Conservation (phyloP, 2,329 filamentous ascomycete species). For the Acrocalymma vagum region DNA sequence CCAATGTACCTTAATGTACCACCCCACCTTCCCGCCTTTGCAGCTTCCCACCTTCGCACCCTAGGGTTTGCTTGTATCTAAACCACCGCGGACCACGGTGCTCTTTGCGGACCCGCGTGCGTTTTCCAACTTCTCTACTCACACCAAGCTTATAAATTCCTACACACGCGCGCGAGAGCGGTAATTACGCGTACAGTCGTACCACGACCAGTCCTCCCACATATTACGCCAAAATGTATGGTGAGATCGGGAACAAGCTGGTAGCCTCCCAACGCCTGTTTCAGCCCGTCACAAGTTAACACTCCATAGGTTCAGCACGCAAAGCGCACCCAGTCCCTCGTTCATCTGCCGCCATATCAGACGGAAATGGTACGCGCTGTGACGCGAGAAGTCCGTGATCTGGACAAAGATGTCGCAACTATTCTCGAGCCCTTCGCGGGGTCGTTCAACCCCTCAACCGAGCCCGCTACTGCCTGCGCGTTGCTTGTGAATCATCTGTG, state of each 20-base stretch:
- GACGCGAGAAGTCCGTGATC: slow-evolving; percentile 89
- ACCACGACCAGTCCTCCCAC: slow-evolving; percentile 1
- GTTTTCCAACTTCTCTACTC: no score
- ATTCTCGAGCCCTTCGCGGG: slow-evolving; percentile 85
- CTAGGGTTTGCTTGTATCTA: no score
- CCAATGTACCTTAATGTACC: no score
- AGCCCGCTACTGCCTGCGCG: slow-evolving; percentile 86
- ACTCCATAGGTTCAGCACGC: slow-evolving; percentile 83
- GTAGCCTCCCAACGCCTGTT: slow-evolving; percentile 55
- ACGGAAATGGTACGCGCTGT: slow-evolving; percentile 88
- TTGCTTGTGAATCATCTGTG: slow-evolving; percentile 92
- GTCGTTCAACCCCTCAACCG: slow-evolving; percentile 82
- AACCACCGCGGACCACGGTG: no score
- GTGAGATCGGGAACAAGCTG: slow-evolving; percentile 85
- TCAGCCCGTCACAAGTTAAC: neutral
- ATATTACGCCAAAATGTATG: slow-evolving; percentile 71
- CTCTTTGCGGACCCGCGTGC: no score
- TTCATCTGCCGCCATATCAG: slow-evolving; percentile 89
- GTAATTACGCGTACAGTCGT: no score
- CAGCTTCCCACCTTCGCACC: no score
- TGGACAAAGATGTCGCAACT: slow-evolving; percentile 83
- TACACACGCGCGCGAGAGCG: no score
- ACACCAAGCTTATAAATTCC: no score
- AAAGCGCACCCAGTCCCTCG: slow-evolving; percentile 88
- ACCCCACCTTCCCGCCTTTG: no score